Base-by-base conservation (phyloP, 2,329 filamentous ascomycete species). In the Talaromyces sp. region DNA sequence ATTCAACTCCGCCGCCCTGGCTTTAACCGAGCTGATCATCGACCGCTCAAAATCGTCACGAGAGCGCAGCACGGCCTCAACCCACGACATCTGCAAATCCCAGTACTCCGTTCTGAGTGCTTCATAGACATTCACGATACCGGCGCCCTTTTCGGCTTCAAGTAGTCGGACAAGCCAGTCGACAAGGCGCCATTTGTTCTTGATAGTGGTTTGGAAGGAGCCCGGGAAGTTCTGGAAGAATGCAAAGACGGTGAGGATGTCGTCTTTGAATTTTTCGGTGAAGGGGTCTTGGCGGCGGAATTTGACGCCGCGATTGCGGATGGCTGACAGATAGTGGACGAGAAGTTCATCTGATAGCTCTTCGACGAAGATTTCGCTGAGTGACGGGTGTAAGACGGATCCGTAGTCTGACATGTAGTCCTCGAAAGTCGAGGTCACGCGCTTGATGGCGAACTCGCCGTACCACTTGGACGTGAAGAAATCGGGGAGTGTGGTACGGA, bases 381-480 rank as follows among this genome's bases (percentile, higher is more conserved):
- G 83, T 3, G 89, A 91, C 64, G 90, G 88, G 75, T 97, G 91
- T 31, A 97, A 82, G 19, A 95, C 88, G 54, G 84, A 80, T 60
- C 85, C 83, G 78, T 97, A 97, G 75, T 99, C 93, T 68, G 82
- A 77, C 65, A 97, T 83, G 76, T 99, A 99, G 75, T 97, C 94
- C 65, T 96, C 90, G 70, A 99, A 93, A 0, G 94, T 99, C 25
- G 88, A 90, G 48, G 91, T 88, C 79, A 99, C 96, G 66, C 93
- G 90, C 67, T 91, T 91, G 85, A 99, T 93, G 57, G 89, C 87
- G 40, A 88, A 91, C 67, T 86, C 84, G 41, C 82, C 78, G 75
- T 99, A 99, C 94, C 94, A 99, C 62, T 84, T 84, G 8, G 85
- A 80, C 0, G 92, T 97, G 79, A 97, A 99, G 77, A 97, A 92